A percentile compares a stretch with the other conserved stretches of the same genome.
Conservation (phyloP, 306 rosid species). For the Rosa persica region DNA sequence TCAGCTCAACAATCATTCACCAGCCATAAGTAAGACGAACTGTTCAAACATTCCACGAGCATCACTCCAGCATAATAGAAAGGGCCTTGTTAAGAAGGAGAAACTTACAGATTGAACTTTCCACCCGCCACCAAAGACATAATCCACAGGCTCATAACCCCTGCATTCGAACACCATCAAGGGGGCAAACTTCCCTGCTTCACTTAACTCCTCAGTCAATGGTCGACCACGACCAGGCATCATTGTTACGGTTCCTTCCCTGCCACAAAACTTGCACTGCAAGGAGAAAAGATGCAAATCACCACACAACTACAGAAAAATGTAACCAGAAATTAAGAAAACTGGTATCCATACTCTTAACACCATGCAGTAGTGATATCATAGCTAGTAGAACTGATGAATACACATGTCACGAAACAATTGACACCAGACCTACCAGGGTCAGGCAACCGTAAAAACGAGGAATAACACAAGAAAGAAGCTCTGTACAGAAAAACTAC, state of each 20-base stretch:
- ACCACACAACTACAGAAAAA: neutral
- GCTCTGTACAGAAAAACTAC: no score
- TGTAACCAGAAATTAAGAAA: neutral
- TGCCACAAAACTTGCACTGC: constrained; percentile 89
- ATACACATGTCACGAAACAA: neutral
- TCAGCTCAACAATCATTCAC: neutral
- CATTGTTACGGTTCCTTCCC: constrained; percentile 88
- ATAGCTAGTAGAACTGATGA: neutral
- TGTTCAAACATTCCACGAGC: neutral
- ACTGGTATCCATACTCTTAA: neutral
- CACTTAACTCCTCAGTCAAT: constrained; percentile 40
- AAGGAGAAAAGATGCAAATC: constrained; percentile 9
- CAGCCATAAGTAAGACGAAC: neutral
- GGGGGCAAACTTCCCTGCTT: constrained; percentile 55
- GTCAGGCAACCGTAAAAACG: no score
- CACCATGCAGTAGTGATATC: neutral
- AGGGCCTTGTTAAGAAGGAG: neutral
- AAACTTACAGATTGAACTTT: constrained; percentile 82
- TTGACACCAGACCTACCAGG: no score
- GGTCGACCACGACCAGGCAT: constrained; percentile 70
- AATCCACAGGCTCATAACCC: constrained; percentile 79
- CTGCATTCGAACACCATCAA: constrained; percentile 87
- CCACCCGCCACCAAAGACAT: constrained; percentile 60
- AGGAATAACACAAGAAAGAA: no score
- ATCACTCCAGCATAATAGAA: neutral